A percentile compares a stretch with the other conserved stretches of the same genome.
Evolutionary conservation across 495 filamentous ascomycete species (phyloP).

Genomic region (Pyrenula aspistea): DNA sequence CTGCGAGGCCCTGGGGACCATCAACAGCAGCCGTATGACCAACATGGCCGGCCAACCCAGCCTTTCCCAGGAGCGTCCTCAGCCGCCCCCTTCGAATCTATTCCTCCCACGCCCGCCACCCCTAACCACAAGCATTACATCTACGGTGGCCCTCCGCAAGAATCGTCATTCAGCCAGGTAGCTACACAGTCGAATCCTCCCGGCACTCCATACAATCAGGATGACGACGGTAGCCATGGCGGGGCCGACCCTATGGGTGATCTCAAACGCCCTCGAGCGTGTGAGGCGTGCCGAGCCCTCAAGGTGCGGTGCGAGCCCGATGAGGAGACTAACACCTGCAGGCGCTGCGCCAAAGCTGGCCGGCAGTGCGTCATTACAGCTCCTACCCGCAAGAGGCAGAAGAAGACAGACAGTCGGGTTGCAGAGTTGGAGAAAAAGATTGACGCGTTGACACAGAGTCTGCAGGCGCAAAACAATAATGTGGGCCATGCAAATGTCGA

Average conservation of each 20-base stretch:
- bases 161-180: not conserved
- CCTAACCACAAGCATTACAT: not conserved
- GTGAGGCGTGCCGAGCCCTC: constrained; percentile 78
- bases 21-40: not conserved
- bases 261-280: constrained; percentile 73
- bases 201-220: not conserved
- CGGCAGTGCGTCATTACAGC: constrained; percentile 70
- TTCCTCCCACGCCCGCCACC: not conserved
- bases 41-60: not conserved
- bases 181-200: not conserved
- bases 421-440: constrained; percentile 93
- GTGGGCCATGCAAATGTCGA: not conserved
- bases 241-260: constrained; percentile 35
- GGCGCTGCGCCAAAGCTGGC: constrained; percentile 74
- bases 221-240: constrained; percentile 4
- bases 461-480: constrained; percentile 38
- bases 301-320: constrained; percentile 85
- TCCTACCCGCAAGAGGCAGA: constrained; percentile 77
- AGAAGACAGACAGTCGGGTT: constrained; percentile 86
- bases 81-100: not conserved
- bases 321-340: constrained; percentile 47
- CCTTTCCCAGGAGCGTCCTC: not conserved
- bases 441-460: constrained; percentile 68
- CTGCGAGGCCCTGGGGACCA: not conserved
- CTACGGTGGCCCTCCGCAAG: not conserved